Percentiles rank a stretch among this genome's conserved stretches.
Conservation (phyloP, 2,329 filamentous ascomycete genomes). For the Cercospora berteroae region DNA sequence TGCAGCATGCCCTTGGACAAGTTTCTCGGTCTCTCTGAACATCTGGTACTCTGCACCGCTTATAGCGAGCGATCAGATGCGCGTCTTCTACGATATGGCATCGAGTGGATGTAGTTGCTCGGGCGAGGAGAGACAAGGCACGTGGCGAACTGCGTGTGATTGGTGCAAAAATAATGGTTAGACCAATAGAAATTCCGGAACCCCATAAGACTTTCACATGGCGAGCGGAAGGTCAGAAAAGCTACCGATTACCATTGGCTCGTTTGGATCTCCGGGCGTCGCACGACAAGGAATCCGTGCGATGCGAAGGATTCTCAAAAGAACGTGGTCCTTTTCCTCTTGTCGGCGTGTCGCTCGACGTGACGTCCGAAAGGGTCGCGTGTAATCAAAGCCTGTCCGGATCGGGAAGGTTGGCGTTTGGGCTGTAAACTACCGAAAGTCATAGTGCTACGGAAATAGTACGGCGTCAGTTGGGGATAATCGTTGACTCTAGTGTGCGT, state of each 20-base stretch:
- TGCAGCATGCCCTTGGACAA: conserved; percentile 10
- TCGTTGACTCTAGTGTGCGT: conserved; percentile 1
- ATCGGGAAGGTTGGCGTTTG: conserved; percentile 8
- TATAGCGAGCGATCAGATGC: conserved; percentile 1
- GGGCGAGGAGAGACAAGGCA: conserved; percentile 15
- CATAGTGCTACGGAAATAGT: conserved; percentile 11
- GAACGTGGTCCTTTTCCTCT: background rate
- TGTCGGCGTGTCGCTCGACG: background rate
- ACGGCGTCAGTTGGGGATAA: conserved; percentile 6
- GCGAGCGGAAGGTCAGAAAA: conserved; percentile 3
- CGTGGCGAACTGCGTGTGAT: conserved; percentile 10
- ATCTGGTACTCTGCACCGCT: conserved; percentile 6
- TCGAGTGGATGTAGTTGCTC: conserved; percentile 11
- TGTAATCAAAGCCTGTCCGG: conserved; percentile 8
- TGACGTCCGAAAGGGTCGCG: background rate
- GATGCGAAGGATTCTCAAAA: background rate
- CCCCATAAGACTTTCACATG: conserved; percentile 2
- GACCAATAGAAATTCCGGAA: conserved; percentile 10
- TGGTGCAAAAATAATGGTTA: background rate
- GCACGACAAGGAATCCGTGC: background rate
- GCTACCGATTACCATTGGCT: background rate
- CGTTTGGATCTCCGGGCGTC: conserved; percentile 1
- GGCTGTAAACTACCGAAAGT: background rate
- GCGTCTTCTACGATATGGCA: background rate
- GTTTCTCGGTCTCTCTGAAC: conserved; percentile 13